phyloP scores from a whole-genome alignment of 805 yeast species.

The Pichia rugopelliculosa region DNA sequence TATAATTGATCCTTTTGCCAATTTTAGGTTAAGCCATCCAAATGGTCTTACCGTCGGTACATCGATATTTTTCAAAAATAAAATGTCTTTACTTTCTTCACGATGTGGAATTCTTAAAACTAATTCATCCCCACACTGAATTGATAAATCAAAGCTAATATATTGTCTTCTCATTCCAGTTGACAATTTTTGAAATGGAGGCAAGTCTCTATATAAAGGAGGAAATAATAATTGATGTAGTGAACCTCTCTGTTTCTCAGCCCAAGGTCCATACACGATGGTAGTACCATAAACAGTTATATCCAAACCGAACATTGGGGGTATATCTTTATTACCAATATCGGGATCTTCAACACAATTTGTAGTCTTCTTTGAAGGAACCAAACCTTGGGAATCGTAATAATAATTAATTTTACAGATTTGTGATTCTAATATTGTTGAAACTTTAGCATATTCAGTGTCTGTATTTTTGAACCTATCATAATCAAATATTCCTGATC shows the following conservation, averaged over 20 bases:
- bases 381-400: slow-evolving; percentile 66
- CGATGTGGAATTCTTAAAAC: slow-evolving; percentile 73
- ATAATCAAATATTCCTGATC: slow-evolving; percentile 2
- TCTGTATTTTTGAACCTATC: slow-evolving; percentile 29
- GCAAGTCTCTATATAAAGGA: slow-evolving; percentile 47
- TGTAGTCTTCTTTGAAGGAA: slow-evolving; percentile 33
- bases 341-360: slow-evolving; percentile 39
- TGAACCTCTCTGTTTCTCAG: slow-evolving; percentile 72
- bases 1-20: slow-evolving; percentile 46
- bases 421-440: slow-evolving; percentile 59
- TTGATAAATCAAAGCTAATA: slow-evolving; percentile 46
- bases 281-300: slow-evolving; percentile 53
- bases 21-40: slow-evolving; percentile 85
- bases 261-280: slow-evolving; percentile 91
- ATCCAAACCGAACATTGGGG: slow-evolving; percentile 58
- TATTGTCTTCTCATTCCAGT: slow-evolving; percentile 51
- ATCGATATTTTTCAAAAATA: slow-evolving; percentile 9
- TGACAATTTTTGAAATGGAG: slow-evolving; percentile 28
- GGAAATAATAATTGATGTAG: slow-evolving; percentile 68
- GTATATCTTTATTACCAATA: slow-evolving; percentile 48
- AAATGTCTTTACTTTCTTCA: slow-evolving; percentile 69
- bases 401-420: slow-evolving; percentile 48
- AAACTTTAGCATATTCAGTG: slow-evolving; percentile 77
- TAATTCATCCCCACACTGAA: slow-evolving; percentile 57
- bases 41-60: slow-evolving; percentile 47